Conservation (phyloP, 345 rosid species). For the Barbarea vulgaris region DNA sequence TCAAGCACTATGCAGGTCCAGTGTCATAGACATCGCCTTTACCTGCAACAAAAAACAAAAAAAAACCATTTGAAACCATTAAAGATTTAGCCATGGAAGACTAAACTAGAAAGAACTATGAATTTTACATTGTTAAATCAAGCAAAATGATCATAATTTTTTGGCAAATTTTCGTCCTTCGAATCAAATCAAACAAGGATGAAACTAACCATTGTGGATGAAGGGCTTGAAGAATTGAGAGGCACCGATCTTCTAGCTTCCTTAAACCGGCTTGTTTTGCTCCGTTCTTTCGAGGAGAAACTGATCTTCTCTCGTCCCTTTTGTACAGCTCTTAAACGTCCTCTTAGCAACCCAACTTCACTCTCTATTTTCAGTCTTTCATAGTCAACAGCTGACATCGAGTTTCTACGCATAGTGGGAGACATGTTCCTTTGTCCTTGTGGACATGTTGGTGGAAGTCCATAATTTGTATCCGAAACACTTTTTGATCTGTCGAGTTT, state of each 20-base stretch:
- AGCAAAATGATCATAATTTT: not conserved
- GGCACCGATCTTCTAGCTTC: conserved; percentile 43
- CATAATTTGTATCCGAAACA: conserved; percentile 47
- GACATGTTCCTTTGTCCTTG: conserved; percentile 36
- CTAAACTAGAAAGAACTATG: not conserved
- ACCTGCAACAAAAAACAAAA: conserved; percentile 31
- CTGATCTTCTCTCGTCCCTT: conserved; percentile 62
- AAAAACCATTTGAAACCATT: not conserved
- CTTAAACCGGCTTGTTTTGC: conserved; percentile 52
- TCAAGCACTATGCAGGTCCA: conserved; percentile 39
- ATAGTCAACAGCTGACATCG: conserved; percentile 73
- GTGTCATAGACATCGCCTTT: conserved; percentile 19
- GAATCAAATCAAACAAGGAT: not conserved
- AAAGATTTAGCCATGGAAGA: not conserved
- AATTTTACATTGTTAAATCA: not conserved
- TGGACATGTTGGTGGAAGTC: conserved; percentile 40
- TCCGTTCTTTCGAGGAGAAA: conserved; percentile 44
- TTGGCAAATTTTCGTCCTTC: not conserved
- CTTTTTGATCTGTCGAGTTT: conserved; percentile 47
- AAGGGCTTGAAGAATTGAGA: conserved; percentile 24
- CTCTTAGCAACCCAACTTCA: conserved; percentile 72
- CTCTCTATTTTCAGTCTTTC: conserved; percentile 67
- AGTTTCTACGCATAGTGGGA: conserved; percentile 56
- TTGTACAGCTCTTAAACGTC: conserved; percentile 55
- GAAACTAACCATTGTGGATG: conserved; percentile 35